phyloP scores from a whole-genome alignment of 768 basidiomycete species.

The Termitomyces sp. region DNA sequence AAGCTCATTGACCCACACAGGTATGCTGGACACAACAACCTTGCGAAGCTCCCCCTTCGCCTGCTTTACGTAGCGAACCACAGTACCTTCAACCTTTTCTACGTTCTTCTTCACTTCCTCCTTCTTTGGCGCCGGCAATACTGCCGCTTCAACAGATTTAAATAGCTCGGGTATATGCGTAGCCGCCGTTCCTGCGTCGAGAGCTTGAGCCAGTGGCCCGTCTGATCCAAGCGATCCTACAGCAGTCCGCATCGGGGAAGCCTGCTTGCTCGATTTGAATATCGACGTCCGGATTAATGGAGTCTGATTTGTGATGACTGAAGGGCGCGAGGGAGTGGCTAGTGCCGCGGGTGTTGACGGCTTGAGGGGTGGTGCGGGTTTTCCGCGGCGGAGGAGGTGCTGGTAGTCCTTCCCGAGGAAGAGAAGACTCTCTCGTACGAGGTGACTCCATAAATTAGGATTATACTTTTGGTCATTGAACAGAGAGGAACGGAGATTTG shows the following conservation, averaged over 20 bases:
- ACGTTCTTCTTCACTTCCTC: constrained; percentile 18
- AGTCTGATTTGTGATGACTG: constrained; percentile 31
- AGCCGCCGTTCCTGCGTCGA: constrained; percentile 39
- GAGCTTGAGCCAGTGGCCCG: constrained; percentile 44
- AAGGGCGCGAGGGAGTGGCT: constrained; percentile 13
- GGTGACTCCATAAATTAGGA: constrained; percentile 56
- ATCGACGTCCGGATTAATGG: constrained; percentile 38
- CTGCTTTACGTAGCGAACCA: background rate
- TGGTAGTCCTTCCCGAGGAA: constrained; percentile 68
- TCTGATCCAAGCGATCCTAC: constrained; percentile 56
- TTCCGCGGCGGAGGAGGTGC: constrained; percentile 53
- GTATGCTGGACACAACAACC: background rate
- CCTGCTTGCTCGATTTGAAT: constrained; percentile 31
- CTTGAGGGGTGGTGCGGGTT: constrained; percentile 21
- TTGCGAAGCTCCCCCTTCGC: background rate
- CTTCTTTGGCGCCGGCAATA: constrained; percentile 11
- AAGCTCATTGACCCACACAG: background rate
- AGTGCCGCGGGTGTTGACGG: constrained; percentile 9
- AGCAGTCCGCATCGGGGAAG: constrained; percentile 49
- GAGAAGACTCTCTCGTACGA: constrained; percentile 54
- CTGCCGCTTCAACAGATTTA: constrained; percentile 26
- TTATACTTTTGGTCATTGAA: constrained; percentile 66
- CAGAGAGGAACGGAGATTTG: constrained; percentile 43
- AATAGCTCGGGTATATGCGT: constrained; percentile 38
- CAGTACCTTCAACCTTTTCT: constrained; percentile 4